phyloP scores from a whole-genome alignment of 202 grass and related monocot species.

The Schoenoplectus triqueter region DNA sequence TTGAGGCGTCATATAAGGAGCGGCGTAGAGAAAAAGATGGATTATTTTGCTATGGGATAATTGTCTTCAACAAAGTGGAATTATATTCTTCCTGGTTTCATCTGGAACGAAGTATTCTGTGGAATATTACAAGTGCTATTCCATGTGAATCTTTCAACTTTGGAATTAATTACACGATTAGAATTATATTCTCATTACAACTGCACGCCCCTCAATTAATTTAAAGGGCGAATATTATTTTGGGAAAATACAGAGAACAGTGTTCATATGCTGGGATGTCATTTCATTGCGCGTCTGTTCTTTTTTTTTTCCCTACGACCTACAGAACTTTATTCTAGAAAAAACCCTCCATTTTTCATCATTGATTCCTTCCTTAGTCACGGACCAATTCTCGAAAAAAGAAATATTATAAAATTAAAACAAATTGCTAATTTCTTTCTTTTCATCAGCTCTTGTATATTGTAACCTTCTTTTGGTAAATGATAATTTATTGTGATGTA shows the following conservation, averaged over 20 bases:
- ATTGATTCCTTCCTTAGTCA: no score
- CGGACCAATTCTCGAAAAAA: no score
- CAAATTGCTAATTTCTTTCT: no score
- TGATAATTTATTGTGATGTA: no score
- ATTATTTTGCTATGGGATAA: neutral
- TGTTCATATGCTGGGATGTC: neutral
- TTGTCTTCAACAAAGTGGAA: neutral
- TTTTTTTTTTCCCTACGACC: neutral
- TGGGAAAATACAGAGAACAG: neutral
- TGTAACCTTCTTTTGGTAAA: no score
- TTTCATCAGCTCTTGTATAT: no score
- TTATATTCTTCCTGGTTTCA: neutral
- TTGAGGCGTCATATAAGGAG: neutral
- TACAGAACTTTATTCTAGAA: neutral
- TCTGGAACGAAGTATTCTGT: neutral
- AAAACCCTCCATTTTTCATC: neutral
- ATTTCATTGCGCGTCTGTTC: neutral
- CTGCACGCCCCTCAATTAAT: neutral
- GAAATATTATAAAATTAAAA: no score
- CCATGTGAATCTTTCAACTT: neutral
- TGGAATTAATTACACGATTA: neutral
- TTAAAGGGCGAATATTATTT: neutral
- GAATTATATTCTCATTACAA: neutral
- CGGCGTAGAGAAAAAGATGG: neutral
- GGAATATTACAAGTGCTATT: slow-evolving; percentile 11